Evolutionary conservation across 805 yeast species (phyloP).

Genomic region (Saccharomycopsis oosterbeekiorum): DNA sequence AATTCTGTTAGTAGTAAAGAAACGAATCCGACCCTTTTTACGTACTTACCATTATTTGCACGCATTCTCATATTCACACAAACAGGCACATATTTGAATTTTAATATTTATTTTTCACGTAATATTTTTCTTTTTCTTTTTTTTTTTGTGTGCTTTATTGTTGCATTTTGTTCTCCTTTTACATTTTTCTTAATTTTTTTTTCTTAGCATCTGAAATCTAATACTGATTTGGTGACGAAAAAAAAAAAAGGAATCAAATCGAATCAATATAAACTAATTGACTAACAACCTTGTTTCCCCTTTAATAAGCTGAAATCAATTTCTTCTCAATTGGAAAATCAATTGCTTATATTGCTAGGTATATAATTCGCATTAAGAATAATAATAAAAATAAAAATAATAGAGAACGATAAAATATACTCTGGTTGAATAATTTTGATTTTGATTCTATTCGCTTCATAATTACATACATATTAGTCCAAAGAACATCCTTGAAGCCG

Average conservation of each 20-base stretch:
- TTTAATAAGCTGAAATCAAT: background rate
- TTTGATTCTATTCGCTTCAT: no score
- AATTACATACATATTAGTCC: no score
- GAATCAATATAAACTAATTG: background rate
- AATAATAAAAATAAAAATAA: no score
- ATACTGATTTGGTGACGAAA: background rate
- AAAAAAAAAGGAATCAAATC: background rate
- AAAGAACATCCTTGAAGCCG: no score
- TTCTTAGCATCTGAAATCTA: background rate
- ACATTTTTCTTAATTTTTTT: background rate
- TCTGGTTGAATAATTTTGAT: no score
- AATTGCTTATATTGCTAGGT: no score
- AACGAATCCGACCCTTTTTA: background rate
- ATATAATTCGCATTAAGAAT: no score
- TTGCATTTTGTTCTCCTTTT: background rate
- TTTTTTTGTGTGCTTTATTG: background rate
- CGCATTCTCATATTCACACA: background rate
- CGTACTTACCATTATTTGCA: background rate
- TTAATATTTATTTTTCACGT: background rate
- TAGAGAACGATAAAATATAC: no score
- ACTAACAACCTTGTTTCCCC: background rate
- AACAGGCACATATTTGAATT: background rate
- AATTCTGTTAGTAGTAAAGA: no score
- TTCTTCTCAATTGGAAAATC: background rate
- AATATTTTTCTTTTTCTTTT: background rate